Conservation (phyloP, 2,329 filamentous ascomycete species). For the Stemphylium beticola region DNA sequence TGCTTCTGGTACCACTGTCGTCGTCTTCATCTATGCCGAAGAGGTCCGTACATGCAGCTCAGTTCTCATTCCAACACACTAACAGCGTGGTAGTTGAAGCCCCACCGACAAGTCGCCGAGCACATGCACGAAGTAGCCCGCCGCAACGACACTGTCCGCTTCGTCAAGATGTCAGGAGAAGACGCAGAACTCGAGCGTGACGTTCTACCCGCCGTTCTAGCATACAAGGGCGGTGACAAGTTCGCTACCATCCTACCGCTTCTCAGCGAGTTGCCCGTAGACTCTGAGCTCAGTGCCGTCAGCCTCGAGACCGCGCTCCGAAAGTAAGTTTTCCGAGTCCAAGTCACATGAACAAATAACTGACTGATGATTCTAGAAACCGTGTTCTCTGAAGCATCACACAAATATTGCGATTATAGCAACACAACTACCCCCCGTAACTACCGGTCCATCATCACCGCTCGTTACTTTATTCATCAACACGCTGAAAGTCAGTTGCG, state of each 20-base stretch:
- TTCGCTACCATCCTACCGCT: constrained; percentile 89
- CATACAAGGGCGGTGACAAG: constrained; percentile 87
- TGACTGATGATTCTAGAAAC: constrained; percentile 33
- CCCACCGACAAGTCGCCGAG: constrained; percentile 78
- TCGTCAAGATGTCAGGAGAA: constrained; percentile 88
- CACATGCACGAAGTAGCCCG: constrained; percentile 77
- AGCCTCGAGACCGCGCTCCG: constrained; percentile 65
- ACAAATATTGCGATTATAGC: too few relatives aligned
- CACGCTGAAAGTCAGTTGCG: too few relatives aligned
- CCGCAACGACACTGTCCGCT: constrained; percentile 74
- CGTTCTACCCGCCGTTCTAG: constrained; percentile 84
- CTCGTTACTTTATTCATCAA: too few relatives aligned
- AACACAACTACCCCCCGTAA: too few relatives aligned
- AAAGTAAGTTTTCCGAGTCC: constrained; percentile 42
- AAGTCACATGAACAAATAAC: constrained; percentile 19
- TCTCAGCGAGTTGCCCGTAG: constrained; percentile 79
- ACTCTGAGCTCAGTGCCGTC: constrained; percentile 57
- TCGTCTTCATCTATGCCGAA: constrained; percentile 77
- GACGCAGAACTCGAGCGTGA: constrained; percentile 95
- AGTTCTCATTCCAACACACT: background rate
- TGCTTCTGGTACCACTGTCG: constrained; percentile 77
- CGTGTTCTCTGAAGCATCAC: constrained; percentile 32
- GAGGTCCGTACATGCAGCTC: background rate
- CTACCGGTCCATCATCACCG: too few relatives aligned
- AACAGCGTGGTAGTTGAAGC: constrained; percentile 66